Evolutionary conservation across 495 filamentous ascomycete genomes (phyloP).

Genomic region (Annulohypoxylon maeteangense): DNA sequence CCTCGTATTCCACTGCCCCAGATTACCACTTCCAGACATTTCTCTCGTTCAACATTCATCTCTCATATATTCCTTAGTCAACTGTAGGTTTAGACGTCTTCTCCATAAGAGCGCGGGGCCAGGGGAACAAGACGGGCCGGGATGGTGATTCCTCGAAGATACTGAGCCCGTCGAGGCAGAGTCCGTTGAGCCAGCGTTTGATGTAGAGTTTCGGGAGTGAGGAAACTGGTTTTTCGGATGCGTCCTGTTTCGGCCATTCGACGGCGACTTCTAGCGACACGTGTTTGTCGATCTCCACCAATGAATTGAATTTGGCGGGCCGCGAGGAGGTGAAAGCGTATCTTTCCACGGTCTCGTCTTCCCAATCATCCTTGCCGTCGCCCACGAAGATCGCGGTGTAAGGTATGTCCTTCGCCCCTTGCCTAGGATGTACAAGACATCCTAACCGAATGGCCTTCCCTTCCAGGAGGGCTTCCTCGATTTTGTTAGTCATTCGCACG

Average conservation of each 20-base stretch:
- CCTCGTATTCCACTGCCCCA: neutral
- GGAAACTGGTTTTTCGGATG: neutral
- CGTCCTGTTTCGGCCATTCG: conserved; percentile 29
- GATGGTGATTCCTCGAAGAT: conserved; percentile 25
- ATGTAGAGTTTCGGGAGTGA: conserved; percentile 40
- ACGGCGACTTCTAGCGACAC: conserved; percentile 47
- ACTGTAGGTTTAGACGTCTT: neutral
- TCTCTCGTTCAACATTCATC: conserved; percentile 12
- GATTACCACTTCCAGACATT: neutral
- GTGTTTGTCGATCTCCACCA: conserved; percentile 39
- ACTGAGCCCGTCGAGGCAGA: conserved; percentile 46
- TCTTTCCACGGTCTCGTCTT: conserved; percentile 19
- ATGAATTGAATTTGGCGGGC: neutral
- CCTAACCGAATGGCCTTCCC: conserved; percentile 46
- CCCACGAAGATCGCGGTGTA: conserved; percentile 46
- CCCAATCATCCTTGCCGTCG: conserved; percentile 34
- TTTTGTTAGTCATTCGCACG: conserved; percentile 38
- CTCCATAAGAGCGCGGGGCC: conserved; percentile 44
- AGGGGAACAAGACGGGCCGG: conserved; percentile 44
- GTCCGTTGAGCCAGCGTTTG: conserved; percentile 48
- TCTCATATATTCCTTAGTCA: neutral
- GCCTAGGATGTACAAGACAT: conserved; percentile 32
- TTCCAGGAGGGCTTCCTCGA: conserved; percentile 41
- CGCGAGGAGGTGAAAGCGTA: conserved; percentile 43
- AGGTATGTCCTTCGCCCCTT: neutral